Evolutionary conservation across 495 filamentous ascomycete species (phyloP).

Genomic region (Hypoxylon crocopeplum): DNA sequence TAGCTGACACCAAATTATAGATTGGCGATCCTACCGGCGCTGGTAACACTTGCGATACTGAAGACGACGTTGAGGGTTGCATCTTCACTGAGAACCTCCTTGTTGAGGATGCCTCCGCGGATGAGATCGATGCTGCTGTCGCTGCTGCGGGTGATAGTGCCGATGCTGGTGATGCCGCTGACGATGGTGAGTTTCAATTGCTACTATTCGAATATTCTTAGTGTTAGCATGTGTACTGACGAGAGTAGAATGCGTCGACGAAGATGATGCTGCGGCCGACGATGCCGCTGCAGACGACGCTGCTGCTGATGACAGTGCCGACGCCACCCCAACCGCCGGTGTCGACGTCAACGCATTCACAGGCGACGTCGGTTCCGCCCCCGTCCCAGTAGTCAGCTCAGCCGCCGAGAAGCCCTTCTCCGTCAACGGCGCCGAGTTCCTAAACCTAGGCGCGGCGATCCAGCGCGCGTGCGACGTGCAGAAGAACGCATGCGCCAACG

Average conservation of each 20-base stretch:
- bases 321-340: constrained; percentile 23
- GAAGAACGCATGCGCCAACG: constrained; percentile 64
- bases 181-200: constrained; percentile 20
- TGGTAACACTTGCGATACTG: constrained; percentile 64
- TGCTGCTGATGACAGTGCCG: not conserved
- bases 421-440: constrained; percentile 62
- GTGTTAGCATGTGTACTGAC: constrained; percentile 23
- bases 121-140: constrained; percentile 62
- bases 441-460: constrained; percentile 56
- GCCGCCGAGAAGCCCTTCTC: constrained; percentile 58
- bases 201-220: not conserved
- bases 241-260: constrained; percentile 46
- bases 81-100: constrained; percentile 67
- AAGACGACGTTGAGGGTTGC: constrained; percentile 62
- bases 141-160: constrained; percentile 37
- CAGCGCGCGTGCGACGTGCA: constrained; percentile 62
- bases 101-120: constrained; percentile 62
- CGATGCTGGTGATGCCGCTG: constrained; percentile 1
- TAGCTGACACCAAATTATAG: constrained; percentile 26
- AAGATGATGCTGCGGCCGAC: not conserved
- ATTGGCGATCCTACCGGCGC: constrained; percentile 61
- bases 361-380: constrained; percentile 58
- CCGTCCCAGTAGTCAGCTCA: constrained; percentile 57
- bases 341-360: constrained; percentile 64
- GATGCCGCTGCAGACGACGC: constrained; percentile 29